These are phyloP conservation scores for Colletotrichum melonis DNA, from an alignment of 2,329 filamentous ascomycete species.

Conservation along the genomic window DNA sequence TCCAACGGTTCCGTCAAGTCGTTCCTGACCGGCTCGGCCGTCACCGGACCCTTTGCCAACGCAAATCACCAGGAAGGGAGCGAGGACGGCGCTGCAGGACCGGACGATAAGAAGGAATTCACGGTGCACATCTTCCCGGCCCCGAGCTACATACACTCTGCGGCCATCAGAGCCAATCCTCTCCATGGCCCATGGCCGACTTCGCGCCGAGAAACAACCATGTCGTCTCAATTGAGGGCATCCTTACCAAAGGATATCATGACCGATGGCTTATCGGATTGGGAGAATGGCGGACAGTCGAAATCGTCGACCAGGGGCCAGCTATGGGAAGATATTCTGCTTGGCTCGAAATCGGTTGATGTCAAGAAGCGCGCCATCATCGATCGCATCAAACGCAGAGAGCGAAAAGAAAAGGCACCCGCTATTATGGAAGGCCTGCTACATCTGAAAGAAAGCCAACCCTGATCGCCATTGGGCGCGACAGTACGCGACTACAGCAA, in stretches of 20 bases:
- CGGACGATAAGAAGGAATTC: conserved; percentile 49
- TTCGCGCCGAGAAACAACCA: conserved; percentile 42
- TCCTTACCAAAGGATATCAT: conserved; percentile 53
- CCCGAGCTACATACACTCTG: conserved; percentile 52
- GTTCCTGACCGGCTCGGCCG: conserved; percentile 42
- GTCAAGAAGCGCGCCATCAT: conserved; percentile 18
- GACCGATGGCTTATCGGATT: conserved; percentile 55
- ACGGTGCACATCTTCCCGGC: conserved; percentile 53
- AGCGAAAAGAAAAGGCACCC: conserved; percentile 4
- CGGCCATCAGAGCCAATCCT: conserved; percentile 47
- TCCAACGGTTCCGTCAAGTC: conserved; percentile 41
- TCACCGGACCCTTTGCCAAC: conserved; percentile 25
- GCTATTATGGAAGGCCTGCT: conserved; percentile 32
- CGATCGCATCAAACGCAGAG: conserved; percentile 18
- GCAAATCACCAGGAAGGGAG: background rate
- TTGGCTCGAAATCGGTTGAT: conserved; percentile 32
- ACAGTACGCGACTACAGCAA: background rate
- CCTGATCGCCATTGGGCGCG: background rate
- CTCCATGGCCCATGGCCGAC: conserved; percentile 57
- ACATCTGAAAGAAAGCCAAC: conserved; percentile 18
- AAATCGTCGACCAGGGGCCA: conserved; percentile 36
- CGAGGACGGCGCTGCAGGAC: background rate
- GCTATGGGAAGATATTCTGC: conserved; percentile 39
- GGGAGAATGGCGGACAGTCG: conserved; percentile 47
- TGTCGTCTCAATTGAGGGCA: conserved; percentile 49